These are phyloP conservation scores for Dictyostelium brefeldianum DNA, from an alignment of 78 protist genomes.

Conservation along the genomic window DNA sequence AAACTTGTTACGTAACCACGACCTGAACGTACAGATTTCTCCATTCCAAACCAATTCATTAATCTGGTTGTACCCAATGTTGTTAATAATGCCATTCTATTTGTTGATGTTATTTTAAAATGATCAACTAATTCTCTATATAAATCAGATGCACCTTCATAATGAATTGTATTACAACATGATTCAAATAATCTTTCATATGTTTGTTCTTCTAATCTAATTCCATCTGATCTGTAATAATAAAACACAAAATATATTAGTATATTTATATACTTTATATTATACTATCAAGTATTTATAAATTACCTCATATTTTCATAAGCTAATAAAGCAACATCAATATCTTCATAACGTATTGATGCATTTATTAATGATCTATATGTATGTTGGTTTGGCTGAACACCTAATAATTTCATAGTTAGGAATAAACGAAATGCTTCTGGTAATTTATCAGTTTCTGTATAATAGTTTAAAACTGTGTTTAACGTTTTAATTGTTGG, in stretches of 20 bases:
- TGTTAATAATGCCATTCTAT: slow-evolving; percentile 50
- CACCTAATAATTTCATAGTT: slow-evolving; percentile 47
- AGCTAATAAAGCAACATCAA: slow-evolving; percentile 49
- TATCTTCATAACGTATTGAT: slow-evolving; percentile 74
- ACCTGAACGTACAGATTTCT: slow-evolving; percentile 48
- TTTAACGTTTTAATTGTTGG: slow-evolving; percentile 50
- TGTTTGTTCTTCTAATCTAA: slow-evolving; percentile 55
- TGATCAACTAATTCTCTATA: slow-evolving; percentile 25
- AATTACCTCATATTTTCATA: slow-evolving; percentile 68
- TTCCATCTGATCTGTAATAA: slow-evolving; percentile 8
- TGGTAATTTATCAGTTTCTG: slow-evolving; percentile 51
- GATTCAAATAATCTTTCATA: slow-evolving; percentile 73
- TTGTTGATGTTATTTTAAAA: slow-evolving; percentile 17
- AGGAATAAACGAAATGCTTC: slow-evolving; percentile 59
- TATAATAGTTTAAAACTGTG: slow-evolving; percentile 65
- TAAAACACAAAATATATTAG: too few relatives aligned
- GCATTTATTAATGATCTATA: slow-evolving; percentile 72
- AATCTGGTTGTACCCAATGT: slow-evolving; percentile 63
- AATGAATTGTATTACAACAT: slow-evolving; percentile 66
- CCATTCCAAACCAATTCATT: slow-evolving; percentile 49
- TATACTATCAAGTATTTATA: too few relatives aligned
- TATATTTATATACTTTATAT: background rate
- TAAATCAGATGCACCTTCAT: slow-evolving; percentile 64
- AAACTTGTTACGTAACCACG: slow-evolving; percentile 73
- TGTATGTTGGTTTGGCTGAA: slow-evolving; percentile 71